Base-by-base conservation (phyloP, 2,329 filamentous ascomycete species). In the Amauroascus verrucosus region DNA sequence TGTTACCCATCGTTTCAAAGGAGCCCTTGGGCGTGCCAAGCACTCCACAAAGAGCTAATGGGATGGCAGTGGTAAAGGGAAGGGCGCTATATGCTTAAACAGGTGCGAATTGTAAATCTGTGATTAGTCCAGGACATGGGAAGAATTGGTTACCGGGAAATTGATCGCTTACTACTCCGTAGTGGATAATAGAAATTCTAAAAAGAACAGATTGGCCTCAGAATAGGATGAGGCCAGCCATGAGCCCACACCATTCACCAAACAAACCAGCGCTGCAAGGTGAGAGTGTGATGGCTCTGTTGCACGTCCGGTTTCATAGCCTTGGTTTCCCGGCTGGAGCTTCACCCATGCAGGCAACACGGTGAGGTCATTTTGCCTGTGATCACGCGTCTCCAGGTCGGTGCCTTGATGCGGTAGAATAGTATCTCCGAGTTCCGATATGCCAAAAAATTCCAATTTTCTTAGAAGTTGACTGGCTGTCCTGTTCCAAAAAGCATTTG, bases 291-390 rank as follows among this genome's bases (percentile, higher is more conserved):
- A 28, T 16, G 41, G 40, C 13, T 35, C 41, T 52, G 50, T 52
- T 46, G 50, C 50, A 46, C 18, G 41, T 28, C 22, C 20, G 35
- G 51, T 53, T 47, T 53, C 45, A 48, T 32, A n/a, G 18, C 26
- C 33, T 26, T 35, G 37, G 33, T 26, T 24, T 30, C 43, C 41
- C 7, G 20, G 33, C 20, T 28, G 26, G 16, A 53, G 44, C 44
- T 53, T 35, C 18, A 28, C 16, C 14, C 48, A 40, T 24, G 30
- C 30, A 47, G 9, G 13, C 22, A 8, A 41, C 44, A 44, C 33
- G 26, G 51, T 53, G 51, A 53, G 51, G 51, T 53, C 51, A 53
- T 53, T 53, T 33, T 22, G 44, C 44, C 28, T 43, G 50, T 44
- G 50, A 45, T 30, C 51, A 53, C 51, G 45, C 51, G 51, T 48